A percentile compares a stretch with the other conserved stretches of the same genome.
Conservation (phyloP, 2,329 filamentous ascomycete species). For the Fusarium agapanthi region DNA sequence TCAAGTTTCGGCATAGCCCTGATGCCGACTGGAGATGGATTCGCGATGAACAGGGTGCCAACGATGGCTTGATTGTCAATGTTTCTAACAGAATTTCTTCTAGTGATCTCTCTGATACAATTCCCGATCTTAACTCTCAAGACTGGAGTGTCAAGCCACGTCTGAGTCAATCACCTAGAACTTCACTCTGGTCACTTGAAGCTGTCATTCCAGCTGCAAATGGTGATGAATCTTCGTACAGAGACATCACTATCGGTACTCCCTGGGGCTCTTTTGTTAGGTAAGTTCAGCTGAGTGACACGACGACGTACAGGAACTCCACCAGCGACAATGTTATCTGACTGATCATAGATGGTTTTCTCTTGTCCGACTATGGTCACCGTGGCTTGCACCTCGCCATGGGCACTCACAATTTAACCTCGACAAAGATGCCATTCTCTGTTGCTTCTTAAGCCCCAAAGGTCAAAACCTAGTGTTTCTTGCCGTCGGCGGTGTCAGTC, state of each 20-base stretch:
- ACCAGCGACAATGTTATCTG: neutral
- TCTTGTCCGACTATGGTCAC: conserved; percentile 78
- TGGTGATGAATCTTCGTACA: conserved; percentile 65
- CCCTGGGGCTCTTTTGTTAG: conserved; percentile 67
- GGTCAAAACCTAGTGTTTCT: conserved; percentile 82
- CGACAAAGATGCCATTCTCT: conserved; percentile 80
- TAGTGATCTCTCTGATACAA: conserved; percentile 61
- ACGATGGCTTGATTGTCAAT: conserved; percentile 70
- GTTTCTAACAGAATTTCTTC: conserved; percentile 40
- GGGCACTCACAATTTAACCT: conserved; percentile 72
- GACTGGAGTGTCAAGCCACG: conserved; percentile 63
- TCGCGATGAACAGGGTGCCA: conserved; percentile 68
- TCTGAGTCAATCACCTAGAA: conserved; percentile 72
- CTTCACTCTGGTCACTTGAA: conserved; percentile 75
- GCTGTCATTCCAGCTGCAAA: conserved; percentile 64
- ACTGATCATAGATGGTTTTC: conserved; percentile 74
- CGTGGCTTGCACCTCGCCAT: conserved; percentile 91
- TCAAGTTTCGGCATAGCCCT: conserved; percentile 69
- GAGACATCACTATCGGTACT: conserved; percentile 66
- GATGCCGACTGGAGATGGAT: conserved; percentile 74
- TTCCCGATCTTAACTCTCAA: conserved; percentile 63
- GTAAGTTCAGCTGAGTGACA: conserved; percentile 46
- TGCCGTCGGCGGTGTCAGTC: conserved; percentile 76
- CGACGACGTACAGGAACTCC: neutral
- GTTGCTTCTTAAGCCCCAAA: conserved; percentile 76